phyloP scores from a whole-genome alignment of 148 eudicot genomes.

The Rhododendron griersonianum region DNA sequence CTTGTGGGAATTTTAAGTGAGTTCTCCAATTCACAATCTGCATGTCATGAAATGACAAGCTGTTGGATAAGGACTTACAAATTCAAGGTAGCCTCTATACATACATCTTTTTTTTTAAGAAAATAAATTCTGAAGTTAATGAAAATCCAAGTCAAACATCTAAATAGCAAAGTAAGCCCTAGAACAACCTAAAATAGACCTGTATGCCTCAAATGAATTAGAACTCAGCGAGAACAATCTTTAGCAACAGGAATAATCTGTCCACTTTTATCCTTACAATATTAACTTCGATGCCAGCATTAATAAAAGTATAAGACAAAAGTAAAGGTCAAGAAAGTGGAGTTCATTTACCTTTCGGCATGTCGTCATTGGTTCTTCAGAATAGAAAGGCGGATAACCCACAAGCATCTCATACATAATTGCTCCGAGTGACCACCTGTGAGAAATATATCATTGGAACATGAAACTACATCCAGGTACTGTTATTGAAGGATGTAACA shows the following conservation, averaged over 20 bases:
- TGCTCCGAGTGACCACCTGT: slow-evolving; percentile 43
- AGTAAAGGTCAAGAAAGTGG: background rate
- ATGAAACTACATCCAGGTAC: background rate
- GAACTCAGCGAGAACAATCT: background rate
- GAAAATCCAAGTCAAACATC: background rate
- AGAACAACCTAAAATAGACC: background rate
- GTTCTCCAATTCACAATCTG: slow-evolving; percentile 35
- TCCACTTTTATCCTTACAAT: background rate
- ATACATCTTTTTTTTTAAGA: background rate
- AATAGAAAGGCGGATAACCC: slow-evolving; percentile 41
- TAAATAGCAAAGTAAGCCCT: background rate
- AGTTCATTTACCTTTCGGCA: slow-evolving; percentile 23
- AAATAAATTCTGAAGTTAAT: background rate
- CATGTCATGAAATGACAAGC: background rate
- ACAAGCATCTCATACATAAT: slow-evolving; percentile 43
- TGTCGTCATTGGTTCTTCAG: slow-evolving; percentile 34
- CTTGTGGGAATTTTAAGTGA: slow-evolving; percentile 21
- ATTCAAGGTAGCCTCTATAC: background rate
- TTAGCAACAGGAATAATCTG: background rate
- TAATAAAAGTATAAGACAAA: background rate
- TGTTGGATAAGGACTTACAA: background rate
- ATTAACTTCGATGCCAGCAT: background rate
- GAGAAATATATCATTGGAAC: background rate
- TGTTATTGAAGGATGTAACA: background rate
- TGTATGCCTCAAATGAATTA: background rate